Percentiles rank a stretch among this genome's conserved stretches.
These are phyloP conservation scores for Larix sibirica DNA, from an alignment of 83 land plant species.

Conservation along the genomic window DNA sequence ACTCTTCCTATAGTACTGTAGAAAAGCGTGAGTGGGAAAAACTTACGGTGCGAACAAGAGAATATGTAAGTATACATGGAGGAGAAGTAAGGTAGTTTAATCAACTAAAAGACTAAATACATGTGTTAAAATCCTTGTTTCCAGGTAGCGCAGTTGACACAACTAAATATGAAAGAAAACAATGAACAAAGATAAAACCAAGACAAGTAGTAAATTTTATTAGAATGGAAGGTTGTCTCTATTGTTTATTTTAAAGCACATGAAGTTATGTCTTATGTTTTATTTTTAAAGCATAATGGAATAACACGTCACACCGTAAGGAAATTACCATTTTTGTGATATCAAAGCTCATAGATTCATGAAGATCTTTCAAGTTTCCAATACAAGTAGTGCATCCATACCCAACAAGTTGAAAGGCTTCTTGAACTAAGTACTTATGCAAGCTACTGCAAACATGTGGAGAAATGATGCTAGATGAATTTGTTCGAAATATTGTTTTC, in stretches of 20 bases:
- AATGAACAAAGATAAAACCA: neutral
- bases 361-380: constrained; percentile 85
- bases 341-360: constrained; percentile 72
- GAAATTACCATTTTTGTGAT: constrained; percentile 77
- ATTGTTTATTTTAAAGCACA: too few relatives aligned
- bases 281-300: neutral
- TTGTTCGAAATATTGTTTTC: too few relatives aligned
- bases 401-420: constrained; percentile 85
- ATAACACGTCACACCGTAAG: neutral
- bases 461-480: neutral
- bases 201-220: neutral
- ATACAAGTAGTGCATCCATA: constrained; percentile 34
- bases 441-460: constrained; percentile 53
- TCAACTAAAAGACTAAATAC: constrained; percentile 82
- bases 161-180: constrained; percentile 60
- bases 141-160: constrained; percentile 90
- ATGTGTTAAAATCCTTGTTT: constrained; percentile 81
- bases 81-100: constrained; percentile 92
- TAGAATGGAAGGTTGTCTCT: too few relatives aligned
- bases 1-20: neutral
- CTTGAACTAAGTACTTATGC: constrained; percentile 59
- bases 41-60: constrained; percentile 88
- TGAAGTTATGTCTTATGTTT: neutral
- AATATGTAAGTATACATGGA: constrained; percentile 85
- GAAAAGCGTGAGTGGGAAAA: neutral